These are phyloP conservation scores for Penicillium sp. DNA, from an alignment of 2,329 filamentous ascomycete genomes.

Conservation along the genomic window DNA sequence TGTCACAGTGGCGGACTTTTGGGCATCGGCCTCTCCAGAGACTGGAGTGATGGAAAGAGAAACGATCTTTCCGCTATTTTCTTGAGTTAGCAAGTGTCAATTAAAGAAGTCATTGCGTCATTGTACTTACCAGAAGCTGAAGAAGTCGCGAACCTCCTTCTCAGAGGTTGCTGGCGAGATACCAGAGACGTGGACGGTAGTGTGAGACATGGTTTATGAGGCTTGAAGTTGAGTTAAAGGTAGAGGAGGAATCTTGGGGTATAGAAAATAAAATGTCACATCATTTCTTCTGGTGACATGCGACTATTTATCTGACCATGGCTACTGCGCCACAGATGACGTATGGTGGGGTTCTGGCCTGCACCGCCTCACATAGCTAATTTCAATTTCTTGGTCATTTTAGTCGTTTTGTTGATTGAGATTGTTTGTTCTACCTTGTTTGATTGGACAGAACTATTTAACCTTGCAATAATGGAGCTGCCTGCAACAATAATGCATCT, in stretches of 20 bases:
- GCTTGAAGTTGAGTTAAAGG: neutral
- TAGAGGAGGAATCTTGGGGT: slow-evolving; percentile 1
- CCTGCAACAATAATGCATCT: neutral
- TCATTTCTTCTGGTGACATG: neutral
- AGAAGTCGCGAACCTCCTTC: slow-evolving; percentile 93
- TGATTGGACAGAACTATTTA: slow-evolving; percentile 1
- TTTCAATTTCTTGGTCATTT: neutral
- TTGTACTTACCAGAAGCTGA: slow-evolving; percentile 78
- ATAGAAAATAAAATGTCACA: slow-evolving; percentile 2
- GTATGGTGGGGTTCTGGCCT: slow-evolving; percentile 24
- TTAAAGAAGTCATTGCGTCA: neutral
- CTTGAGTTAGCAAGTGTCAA: neutral
- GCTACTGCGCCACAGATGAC: slow-evolving; percentile 35
- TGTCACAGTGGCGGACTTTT: slow-evolving; percentile 83
- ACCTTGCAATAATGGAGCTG: neutral
- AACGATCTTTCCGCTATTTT: slow-evolving; percentile 82
- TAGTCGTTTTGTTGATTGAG: neutral
- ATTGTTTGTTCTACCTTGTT: slow-evolving; percentile 14
- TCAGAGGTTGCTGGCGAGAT: slow-evolving; percentile 80
- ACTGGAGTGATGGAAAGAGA: slow-evolving; percentile 71
- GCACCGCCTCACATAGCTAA: slow-evolving; percentile 29
- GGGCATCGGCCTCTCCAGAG: slow-evolving; percentile 55
- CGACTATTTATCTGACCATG: slow-evolving; percentile 4
- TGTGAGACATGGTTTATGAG: slow-evolving; percentile 53
- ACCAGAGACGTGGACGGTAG: slow-evolving; percentile 83